Evolutionary conservation across 495 filamentous ascomycete genomes (phyloP).

Genomic region (Schizothecium vesticola): DNA sequence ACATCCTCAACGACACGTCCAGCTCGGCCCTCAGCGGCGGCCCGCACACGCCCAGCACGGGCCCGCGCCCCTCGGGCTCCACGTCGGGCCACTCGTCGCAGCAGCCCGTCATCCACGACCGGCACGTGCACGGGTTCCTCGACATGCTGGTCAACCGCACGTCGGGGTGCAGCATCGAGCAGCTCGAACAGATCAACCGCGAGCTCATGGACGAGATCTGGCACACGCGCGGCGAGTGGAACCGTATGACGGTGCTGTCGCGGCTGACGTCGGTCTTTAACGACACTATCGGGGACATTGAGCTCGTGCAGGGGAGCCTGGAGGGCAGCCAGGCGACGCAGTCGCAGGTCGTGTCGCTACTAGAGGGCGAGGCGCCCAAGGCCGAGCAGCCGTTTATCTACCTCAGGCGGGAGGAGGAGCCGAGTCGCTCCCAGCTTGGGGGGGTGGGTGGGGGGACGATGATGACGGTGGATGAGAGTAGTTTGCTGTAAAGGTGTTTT

Average conservation of each 20-base stretch:
- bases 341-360: slow-evolving; percentile 3
- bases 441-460: background rate
- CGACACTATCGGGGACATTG: slow-evolving; percentile 74
- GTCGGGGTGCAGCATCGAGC: slow-evolving; percentile 81
- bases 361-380: background rate
- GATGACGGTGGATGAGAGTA: background rate
- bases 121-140: slow-evolving; percentile 51
- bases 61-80: slow-evolving; percentile 25
- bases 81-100: slow-evolving; percentile 31
- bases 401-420: slow-evolving; percentile 1
- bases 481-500: background rate
- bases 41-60: background rate
- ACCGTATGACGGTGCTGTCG: slow-evolving; percentile 64
- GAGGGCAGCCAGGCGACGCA: slow-evolving; percentile 24
- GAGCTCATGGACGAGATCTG: slow-evolving; percentile 85
- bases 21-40: background rate
- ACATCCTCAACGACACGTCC: slow-evolving; percentile 31
- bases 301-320: slow-evolving; percentile 52
- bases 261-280: slow-evolving; percentile 66
- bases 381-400: slow-evolving; percentile 3
- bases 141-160: slow-evolving; percentile 55
- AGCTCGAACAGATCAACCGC: slow-evolving; percentile 90
- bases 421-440: background rate
- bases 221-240: slow-evolving; percentile 69
- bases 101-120: slow-evolving; percentile 55